Base-by-base conservation (phyloP, 2,329 filamentous ascomycete genomes). In the Incumbomyces delicatus region DNA sequence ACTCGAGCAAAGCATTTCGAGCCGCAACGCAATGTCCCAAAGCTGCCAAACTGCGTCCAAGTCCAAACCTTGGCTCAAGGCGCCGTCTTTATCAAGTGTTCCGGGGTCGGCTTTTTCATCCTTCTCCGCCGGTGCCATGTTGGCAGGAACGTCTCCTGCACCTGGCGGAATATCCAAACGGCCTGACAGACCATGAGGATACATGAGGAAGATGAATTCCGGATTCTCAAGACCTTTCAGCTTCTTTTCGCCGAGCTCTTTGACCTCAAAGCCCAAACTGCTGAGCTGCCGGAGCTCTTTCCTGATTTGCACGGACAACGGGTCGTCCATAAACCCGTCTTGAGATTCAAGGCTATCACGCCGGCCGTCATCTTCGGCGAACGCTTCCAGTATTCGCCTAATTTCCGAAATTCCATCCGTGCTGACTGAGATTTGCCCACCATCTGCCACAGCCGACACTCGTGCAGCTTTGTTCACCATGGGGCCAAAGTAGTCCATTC, bases 401-500 rank as follows among this genome's bases (percentile, higher is more conserved):
- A 96, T 90, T 64, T 98, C 92, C 11, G 85, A 86, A 60, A 98
- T 94, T 66, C 96, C 96, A 64, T 98, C 92, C 1, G 88, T 88
- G 1, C 89, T 95, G 1, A 96, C 92, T 0, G 90, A 92, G 54
- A 96, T 95, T 63, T 98, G 90, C 1, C 92, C 92, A 51, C 92
- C 92, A 62, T 98, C 92, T 31, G 92, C 92, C 36, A 95, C 89
- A 17, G 87, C 84, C 6, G 87, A 92, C 54, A 98, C 94, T 68
- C 92, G 85, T 13, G 92, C 85, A 1, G 92, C 87, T 61, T 94
- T 89, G 68, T 98, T 98, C 60, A 98, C 92, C 88, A 98, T 98
- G 12, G 92, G 92, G 0, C 92, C 92, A 62, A 96, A 98, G 68
- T 98, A 98, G 60, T 98, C 92, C 92, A 98, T 98, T 53, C 92